These are phyloP conservation scores for Arthrobotrys musiformis DNA, from an alignment of 2,329 filamentous ascomycete species.

Conservation along the genomic window DNA sequence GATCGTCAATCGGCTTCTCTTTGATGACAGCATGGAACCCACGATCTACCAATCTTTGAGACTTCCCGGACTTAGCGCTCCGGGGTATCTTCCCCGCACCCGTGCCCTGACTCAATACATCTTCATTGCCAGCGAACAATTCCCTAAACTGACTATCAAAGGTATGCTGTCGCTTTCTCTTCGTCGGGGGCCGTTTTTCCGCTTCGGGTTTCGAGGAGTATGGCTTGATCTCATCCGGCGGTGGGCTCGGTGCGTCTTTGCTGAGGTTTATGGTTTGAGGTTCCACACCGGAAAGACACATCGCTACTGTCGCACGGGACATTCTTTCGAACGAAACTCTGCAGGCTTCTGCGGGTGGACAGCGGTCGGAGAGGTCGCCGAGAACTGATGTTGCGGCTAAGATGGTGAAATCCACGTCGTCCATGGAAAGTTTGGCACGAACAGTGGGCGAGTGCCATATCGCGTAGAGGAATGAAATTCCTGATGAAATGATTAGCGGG, in stretches of 20 bases:
- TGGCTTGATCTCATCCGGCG: slow-evolving; percentile 51
- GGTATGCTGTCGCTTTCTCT: slow-evolving; percentile 37
- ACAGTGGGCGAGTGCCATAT: slow-evolving; percentile 96
- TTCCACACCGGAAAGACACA: slow-evolving; percentile 76
- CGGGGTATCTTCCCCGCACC: slow-evolving; percentile 49
- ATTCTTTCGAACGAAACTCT: slow-evolving; percentile 94
- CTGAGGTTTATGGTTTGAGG: slow-evolving; percentile 59
- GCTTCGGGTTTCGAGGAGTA: slow-evolving; percentile 41
- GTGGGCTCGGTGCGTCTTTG: slow-evolving; percentile 36
- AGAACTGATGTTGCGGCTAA: slow-evolving; percentile 92
- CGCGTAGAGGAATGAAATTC: slow-evolving; percentile 91
- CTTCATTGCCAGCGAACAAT: slow-evolving; percentile 51
- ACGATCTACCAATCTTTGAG: slow-evolving; percentile 42
- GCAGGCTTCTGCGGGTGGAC: slow-evolving; percentile 92
- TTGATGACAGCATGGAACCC: slow-evolving; percentile 54
- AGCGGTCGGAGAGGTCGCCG: slow-evolving; percentile 90
- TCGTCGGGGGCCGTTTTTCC: neutral
- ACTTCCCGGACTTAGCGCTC: slow-evolving; percentile 9
- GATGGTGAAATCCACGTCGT: slow-evolving; percentile 98
- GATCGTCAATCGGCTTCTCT: slow-evolving; percentile 52
- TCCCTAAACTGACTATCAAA: slow-evolving; percentile 53
- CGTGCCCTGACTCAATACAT: slow-evolving; percentile 43
- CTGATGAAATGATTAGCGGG: slow-evolving; percentile 62
- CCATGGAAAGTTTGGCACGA: slow-evolving; percentile 83
- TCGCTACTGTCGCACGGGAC: slow-evolving; percentile 92